phyloP scores from a whole-genome alignment of 495 filamentous ascomycete genomes.

The Apiosordaria backusii region DNA sequence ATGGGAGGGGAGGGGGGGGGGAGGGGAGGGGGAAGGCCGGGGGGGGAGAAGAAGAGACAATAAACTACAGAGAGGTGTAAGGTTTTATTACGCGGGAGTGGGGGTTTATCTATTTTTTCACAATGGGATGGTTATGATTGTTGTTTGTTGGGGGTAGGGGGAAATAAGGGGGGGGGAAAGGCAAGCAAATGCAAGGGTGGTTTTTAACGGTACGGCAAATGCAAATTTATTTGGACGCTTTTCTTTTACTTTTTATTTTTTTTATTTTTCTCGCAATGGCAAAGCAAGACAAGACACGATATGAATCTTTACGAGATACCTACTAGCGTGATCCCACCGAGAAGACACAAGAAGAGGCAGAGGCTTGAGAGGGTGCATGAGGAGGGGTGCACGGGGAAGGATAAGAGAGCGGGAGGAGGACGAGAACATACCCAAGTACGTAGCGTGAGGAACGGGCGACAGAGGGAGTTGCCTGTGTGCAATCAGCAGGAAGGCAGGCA shows the following conservation, averaged over 20 bases:
- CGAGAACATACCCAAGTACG: no score
- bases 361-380: no score
- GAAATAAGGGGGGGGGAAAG: neutral
- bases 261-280: no score
- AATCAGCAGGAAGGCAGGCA: no score
- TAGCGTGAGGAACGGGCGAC: no score
- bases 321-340: neutral
- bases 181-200: no score
- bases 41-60: constrained; percentile 3
- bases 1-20: neutral
- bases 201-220: neutral
- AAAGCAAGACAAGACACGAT: neutral
- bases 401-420: no score
- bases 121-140: neutral
- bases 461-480: no score
- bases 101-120: no score
- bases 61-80: neutral
- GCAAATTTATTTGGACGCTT: neutral
- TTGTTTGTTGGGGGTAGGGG: neutral
- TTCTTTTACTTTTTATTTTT: neutral
- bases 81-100: neutral
- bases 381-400: no score
- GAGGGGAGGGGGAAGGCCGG: neutral
- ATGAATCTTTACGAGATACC: neutral
- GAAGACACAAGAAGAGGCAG: no score